phyloP scores from a whole-genome alignment of 73 alveolate genomes.

The Paramecium tetraurelia region DNA sequence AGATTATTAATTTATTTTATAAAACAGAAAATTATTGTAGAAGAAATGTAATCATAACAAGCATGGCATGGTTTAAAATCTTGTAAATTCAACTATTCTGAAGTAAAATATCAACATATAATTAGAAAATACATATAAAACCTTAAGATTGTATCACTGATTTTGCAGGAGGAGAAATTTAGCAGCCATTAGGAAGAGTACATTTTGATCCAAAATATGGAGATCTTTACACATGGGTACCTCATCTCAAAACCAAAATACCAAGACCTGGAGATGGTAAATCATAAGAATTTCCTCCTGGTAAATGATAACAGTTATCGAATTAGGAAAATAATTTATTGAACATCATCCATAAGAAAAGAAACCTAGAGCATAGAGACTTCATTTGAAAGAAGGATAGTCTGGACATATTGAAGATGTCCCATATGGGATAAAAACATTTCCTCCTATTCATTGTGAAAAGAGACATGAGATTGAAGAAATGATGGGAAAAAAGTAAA shows the following conservation, averaged over 20 bases:
- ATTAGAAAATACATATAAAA: constrained; percentile 29
- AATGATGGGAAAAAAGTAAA: constrained; percentile 56
- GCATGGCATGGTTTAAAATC: constrained; percentile 33
- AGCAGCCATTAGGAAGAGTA: background rate
- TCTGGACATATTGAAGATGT: constrained; percentile 53
- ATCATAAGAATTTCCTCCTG: constrained; percentile 38
- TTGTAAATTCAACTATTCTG: constrained; percentile 18
- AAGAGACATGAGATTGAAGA: constrained; percentile 59
- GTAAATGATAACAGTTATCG: background rate
- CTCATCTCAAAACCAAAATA: background rate
- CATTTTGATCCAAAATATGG: constrained; percentile 19
- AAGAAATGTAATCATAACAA: constrained; percentile 14
- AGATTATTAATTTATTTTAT: background rate
- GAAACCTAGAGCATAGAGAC: constrained; percentile 64
- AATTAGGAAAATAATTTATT: constrained; percentile 41
- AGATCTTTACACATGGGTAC: background rate
- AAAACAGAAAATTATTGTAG: background rate
- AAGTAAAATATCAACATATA: background rate
- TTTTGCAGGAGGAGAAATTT: background rate
- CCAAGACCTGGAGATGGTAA: constrained; percentile 46
- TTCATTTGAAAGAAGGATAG: constrained; percentile 27
- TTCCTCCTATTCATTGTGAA: constrained; percentile 48
- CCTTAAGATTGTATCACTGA: background rate
- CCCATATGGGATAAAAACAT: constrained; percentile 60
- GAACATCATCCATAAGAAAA: constrained; percentile 21